Evolutionary conservation across 495 filamentous ascomycete species (phyloP).

Genomic region (Tuber calosporum): DNA sequence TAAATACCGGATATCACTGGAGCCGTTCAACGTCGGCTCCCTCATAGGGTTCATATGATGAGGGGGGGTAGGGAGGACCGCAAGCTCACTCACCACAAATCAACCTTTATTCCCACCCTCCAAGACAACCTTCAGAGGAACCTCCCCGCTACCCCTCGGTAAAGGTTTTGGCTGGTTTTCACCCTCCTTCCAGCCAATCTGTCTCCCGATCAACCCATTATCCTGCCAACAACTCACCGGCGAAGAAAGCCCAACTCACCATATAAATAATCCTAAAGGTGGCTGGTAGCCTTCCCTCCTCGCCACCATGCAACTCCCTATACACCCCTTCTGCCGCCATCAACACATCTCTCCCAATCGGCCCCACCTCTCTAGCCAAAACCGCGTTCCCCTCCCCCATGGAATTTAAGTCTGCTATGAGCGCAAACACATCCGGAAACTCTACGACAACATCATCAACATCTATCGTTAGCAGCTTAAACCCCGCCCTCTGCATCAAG

Average conservation of each 20-base stretch:
- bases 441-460: slow-evolving; percentile 95
- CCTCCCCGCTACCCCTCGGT: slow-evolving; percentile 69
- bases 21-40: background rate
- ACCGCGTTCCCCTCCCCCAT: slow-evolving; percentile 93
- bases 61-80: background rate
- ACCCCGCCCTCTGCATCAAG: slow-evolving; percentile 75
- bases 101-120: slow-evolving; percentile 49
- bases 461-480: slow-evolving; percentile 93
- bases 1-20: background rate
- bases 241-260: slow-evolving; percentile 18
- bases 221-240: slow-evolving; percentile 40
- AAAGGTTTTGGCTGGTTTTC: slow-evolving; percentile 70
- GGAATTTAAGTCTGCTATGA: slow-evolving; percentile 87
- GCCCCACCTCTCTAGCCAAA: slow-evolving; percentile 65
- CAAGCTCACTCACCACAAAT: background rate
- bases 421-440: slow-evolving; percentile 81
- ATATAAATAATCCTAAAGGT: slow-evolving; percentile 49
- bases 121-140: slow-evolving; percentile 75
- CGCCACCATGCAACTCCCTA: slow-evolving; percentile 67
- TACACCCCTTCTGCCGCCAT: slow-evolving; percentile 88
- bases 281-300: slow-evolving; percentile 46
- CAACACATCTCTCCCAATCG: slow-evolving; percentile 72
- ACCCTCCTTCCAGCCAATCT: slow-evolving; percentile 97
- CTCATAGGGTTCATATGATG: background rate
- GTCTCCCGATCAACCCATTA: slow-evolving; percentile 45